phyloP scores from a whole-genome alignment of 805 yeast species.

The Suhomyces vadensis region DNA sequence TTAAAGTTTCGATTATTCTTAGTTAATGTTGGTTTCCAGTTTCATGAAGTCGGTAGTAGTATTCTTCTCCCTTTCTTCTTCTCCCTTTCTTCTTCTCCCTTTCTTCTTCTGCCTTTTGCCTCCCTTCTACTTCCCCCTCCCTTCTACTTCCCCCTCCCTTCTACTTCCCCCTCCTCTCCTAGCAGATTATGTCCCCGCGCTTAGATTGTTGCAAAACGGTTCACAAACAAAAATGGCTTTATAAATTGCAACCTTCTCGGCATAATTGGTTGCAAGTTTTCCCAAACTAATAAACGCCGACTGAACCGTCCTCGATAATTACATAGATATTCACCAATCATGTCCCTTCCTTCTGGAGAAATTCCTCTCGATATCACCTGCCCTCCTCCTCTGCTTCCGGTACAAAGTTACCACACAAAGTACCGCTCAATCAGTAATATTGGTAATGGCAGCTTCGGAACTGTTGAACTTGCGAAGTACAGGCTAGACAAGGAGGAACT shows the following conservation, averaged over 20 bases:
- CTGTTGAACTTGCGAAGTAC: constrained; percentile 63
- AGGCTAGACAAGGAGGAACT: constrained; percentile 23
- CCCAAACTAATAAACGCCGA: not conserved
- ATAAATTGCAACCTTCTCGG: not conserved
- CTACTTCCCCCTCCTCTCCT: too few relatives aligned
- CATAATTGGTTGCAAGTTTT: constrained; percentile 1
- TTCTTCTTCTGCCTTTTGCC: too few relatives aligned
- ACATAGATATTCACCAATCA: not conserved
- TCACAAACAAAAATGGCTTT: not conserved
- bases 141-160: too few relatives aligned
- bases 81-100: too few relatives aligned
- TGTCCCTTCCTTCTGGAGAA: constrained; percentile 1
- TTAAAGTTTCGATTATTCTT: too few relatives aligned
- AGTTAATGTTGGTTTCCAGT: too few relatives aligned
- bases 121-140: too few relatives aligned
- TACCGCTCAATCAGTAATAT: constrained; percentile 55
- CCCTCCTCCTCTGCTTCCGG: constrained; percentile 8
- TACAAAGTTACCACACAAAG: constrained; percentile 18
- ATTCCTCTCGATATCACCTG: constrained; percentile 5
- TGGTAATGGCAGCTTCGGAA: constrained; percentile 79
- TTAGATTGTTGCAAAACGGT: not conserved
- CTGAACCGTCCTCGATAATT: not conserved
- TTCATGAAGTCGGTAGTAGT: too few relatives aligned
- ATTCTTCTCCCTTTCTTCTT: too few relatives aligned
- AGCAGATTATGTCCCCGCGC: too few relatives aligned